phyloP scores from a whole-genome alignment of 1,284 basidiomycete genomes.

The Melampsora abietis-canadensis region DNA sequence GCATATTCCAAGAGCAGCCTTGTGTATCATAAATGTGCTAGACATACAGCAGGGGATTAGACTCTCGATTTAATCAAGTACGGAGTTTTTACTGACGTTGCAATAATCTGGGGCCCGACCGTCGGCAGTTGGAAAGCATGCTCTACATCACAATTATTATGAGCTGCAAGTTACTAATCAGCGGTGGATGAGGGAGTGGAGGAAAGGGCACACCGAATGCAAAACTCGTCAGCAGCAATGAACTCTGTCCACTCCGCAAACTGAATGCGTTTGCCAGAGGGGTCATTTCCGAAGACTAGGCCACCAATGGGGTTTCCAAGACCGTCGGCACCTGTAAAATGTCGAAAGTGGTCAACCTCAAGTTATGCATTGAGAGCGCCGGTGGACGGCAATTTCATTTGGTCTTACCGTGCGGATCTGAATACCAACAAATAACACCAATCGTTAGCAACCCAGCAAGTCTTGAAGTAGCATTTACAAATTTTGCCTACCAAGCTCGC shows the following conservation, averaged over 20 bases:
- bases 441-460: neutral
- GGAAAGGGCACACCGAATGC: conserved; percentile 2
- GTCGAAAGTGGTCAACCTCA: too few species aligned
- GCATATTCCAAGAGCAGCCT: conserved; percentile 49
- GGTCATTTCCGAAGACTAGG: conserved; percentile 8
- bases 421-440: neutral
- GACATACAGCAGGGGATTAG: neutral
- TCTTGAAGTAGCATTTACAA: conserved; percentile 6
- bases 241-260: conserved; percentile 16
- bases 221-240: neutral
- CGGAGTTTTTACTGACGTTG: neutral
- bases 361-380: neutral
- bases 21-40: conserved; percentile 46
- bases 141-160: neutral
- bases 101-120: neutral
- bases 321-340: neutral
- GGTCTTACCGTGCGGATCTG: conserved; percentile 45
- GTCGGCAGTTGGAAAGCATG: conserved; percentile 8
- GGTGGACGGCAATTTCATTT: neutral
- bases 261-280: neutral
- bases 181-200: neutral
- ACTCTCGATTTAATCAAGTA: too few species aligned
- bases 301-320: conserved; percentile 8
- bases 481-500: conserved; percentile 49
- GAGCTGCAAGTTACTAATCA: neutral